Conservation (phyloP, 2,329 filamentous ascomycete species). For the Aspergillus transmontanensis region DNA sequence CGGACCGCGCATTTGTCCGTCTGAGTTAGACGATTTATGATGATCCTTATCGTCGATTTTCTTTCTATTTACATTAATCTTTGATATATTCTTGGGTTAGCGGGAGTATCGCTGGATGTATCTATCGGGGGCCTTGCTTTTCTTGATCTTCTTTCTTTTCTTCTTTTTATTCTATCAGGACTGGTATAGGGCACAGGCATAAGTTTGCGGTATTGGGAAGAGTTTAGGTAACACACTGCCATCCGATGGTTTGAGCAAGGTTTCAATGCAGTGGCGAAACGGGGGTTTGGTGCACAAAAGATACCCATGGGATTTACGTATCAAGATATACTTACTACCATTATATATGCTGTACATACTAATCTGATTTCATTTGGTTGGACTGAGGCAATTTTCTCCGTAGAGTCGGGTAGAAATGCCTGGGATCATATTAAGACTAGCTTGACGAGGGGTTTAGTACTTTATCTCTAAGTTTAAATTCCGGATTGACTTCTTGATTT, state of each 20-base stretch:
- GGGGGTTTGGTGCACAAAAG: conserved; percentile 6
- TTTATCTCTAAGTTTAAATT: neutral
- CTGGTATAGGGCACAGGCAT: neutral
- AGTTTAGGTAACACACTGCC: neutral
- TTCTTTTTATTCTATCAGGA: neutral
- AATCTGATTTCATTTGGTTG: neutral
- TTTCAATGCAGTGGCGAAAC: neutral
- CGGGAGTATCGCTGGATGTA: conserved; percentile 1
- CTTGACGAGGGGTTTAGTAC: neutral
- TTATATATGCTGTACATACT: neutral
- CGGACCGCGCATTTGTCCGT: neutral
- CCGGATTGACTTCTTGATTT: neutral
- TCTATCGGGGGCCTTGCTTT: neutral
- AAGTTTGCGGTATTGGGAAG: neutral
- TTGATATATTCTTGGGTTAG: conserved; percentile 1
- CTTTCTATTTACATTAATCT: neutral
- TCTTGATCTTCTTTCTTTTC: neutral
- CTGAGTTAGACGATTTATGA: neutral
- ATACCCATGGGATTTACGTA: conserved; percentile 11
- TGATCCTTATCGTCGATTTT: neutral
- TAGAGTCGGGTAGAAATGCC: neutral
- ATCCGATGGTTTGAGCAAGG: neutral
- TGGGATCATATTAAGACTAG: neutral
- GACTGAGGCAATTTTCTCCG: neutral
- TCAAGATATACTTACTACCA: neutral